Percentiles rank a stretch among this genome's conserved stretches.
Conservation (phyloP, 2,329 filamentous ascomycete genomes). For the Pseudopithomyces chartarum region DNA sequence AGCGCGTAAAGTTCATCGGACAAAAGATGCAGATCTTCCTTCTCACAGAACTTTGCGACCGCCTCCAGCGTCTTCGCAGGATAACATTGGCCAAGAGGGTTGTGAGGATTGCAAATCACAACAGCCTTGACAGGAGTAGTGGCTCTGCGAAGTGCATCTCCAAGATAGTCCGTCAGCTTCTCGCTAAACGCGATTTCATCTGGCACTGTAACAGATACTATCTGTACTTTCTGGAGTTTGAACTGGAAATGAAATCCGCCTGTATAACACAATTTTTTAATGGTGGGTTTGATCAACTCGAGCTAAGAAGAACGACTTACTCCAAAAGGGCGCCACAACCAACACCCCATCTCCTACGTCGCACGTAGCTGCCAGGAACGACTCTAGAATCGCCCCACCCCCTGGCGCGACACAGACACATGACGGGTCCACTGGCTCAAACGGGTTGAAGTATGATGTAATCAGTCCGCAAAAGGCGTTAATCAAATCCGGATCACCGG, state of each 20-base stretch:
- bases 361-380: constrained; percentile 41
- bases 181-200: neutral
- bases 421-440: constrained; percentile 17
- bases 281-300: neutral
- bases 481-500: constrained; percentile 24
- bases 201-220: no score
- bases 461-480: constrained; percentile 22
- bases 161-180: constrained; percentile 16
- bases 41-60: constrained; percentile 34
- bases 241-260: constrained; percentile 8
- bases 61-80: constrained; percentile 22
- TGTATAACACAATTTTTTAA: neutral
- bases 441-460: constrained; percentile 35
- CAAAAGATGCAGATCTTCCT: constrained; percentile 38
- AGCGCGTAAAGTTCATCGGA: constrained; percentile 47
- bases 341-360: constrained; percentile 41
- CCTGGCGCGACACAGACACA: constrained; percentile 27
- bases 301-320: constrained; percentile 15
- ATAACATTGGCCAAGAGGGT: constrained; percentile 46
- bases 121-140: constrained; percentile 36
- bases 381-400: constrained; percentile 23
- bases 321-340: constrained; percentile 38
- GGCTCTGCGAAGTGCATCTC: constrained; percentile 15
- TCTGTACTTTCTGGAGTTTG: no score
- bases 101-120: constrained; percentile 52